phyloP scores from a whole-genome alignment of 257 asterid species.

The Solanum stenotomum region DNA sequence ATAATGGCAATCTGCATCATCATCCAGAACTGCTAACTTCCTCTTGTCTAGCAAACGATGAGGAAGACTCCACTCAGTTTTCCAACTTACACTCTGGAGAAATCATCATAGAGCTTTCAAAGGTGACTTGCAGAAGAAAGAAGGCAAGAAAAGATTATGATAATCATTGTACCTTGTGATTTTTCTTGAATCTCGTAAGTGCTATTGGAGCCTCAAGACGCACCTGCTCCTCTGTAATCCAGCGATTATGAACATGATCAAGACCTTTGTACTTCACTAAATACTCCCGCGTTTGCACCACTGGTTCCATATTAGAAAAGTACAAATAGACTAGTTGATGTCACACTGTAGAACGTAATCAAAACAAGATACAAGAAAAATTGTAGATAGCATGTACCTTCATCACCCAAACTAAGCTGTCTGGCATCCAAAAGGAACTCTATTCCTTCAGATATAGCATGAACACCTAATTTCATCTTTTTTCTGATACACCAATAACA shows the following conservation, averaged over 20 bases:
- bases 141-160: neutral
- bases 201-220: constrained; percentile 1
- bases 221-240: constrained; percentile 14
- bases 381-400: constrained; percentile 5
- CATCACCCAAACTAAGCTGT: constrained; percentile 1
- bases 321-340: neutral
- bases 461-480: constrained; percentile 23
- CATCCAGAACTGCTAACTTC: constrained; percentile 6
- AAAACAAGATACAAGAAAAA: neutral
- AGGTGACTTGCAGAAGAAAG: neutral
- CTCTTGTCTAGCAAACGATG: constrained; percentile 25
- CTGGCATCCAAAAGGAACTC: constrained; percentile 16
- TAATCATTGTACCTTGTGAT: neutral
- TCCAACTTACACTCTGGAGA: constrained; percentile 19
- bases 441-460: constrained; percentile 21
- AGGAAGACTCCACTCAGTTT: constrained; percentile 19
- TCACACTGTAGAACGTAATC: neutral
- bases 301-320: constrained; percentile 5
- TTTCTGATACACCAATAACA: constrained; percentile 15
- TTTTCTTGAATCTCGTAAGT: neutral
- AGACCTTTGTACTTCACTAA: constrained; percentile 26
- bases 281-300: constrained; percentile 6
- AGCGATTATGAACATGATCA: constrained; percentile 21
- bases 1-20: constrained; percentile 1
- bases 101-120: neutral